A percentile compares a stretch with the other conserved stretches of the same genome.
Conservation (phyloP, 805 yeast genomes). For the Saccharomycopsis fermentans region DNA sequence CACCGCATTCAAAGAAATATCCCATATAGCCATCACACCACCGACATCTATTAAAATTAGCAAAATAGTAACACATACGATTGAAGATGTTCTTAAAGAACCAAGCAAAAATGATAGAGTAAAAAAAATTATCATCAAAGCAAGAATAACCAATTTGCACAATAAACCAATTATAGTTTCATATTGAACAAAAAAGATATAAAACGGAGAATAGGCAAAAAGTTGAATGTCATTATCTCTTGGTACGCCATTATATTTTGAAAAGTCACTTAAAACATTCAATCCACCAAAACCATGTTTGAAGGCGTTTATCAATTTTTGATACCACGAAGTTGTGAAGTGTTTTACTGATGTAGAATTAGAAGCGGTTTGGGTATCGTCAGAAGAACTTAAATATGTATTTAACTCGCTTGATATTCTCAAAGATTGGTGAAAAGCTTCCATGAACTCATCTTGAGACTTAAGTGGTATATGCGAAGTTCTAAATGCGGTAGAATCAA, state of each 20-base stretch:
- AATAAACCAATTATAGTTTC: constrained; percentile 53
- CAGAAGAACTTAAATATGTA: background rate
- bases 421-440: constrained; percentile 63
- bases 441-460: constrained; percentile 76
- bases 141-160: constrained; percentile 40
- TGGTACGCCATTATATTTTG: background rate
- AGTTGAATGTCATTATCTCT: constrained; percentile 32
- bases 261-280: background rate
- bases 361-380: background rate
- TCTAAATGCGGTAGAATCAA: constrained; percentile 61
- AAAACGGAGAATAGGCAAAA: constrained; percentile 89
- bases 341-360: background rate
- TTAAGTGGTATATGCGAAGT: constrained; percentile 70
- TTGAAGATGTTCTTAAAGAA: constrained; percentile 46
- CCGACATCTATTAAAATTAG: constrained; percentile 64
- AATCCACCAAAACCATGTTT: background rate
- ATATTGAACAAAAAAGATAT: constrained; percentile 88
- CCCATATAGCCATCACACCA: constrained; percentile 69
- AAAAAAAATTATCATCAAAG: constrained; percentile 40
- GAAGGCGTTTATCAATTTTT: background rate
- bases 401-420: constrained; percentile 53
- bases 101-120: constrained; percentile 56
- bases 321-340: background rate
- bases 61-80: constrained; percentile 47
- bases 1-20: constrained; percentile 76